Evolutionary conservation across 1,284 basidiomycete species (phyloP).

Genomic region (Melampsora americana): DNA sequence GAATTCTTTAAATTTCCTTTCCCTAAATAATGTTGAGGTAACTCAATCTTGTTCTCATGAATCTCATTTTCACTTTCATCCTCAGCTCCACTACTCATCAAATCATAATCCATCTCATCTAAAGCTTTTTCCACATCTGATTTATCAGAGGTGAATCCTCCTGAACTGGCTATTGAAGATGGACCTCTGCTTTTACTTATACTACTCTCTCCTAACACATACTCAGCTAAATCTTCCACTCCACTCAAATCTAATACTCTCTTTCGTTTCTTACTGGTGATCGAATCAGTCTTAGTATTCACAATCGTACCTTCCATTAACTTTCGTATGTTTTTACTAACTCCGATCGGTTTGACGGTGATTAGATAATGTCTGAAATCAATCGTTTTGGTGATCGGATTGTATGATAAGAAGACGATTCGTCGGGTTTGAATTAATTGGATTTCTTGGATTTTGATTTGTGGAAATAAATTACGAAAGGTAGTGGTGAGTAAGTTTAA

Average conservation of each 20-base stretch:
- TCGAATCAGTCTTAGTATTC: slow-evolving; percentile 55
- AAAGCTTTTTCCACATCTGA: slow-evolving; percentile 49
- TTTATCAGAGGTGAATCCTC: slow-evolving; percentile 55
- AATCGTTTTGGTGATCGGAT: slow-evolving; percentile 76
- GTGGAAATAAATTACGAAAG: slow-evolving; percentile 83
- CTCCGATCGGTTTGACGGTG: slow-evolving; percentile 88
- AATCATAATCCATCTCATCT: slow-evolving; percentile 68
- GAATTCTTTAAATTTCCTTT: slow-evolving; percentile 86
- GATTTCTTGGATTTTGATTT: slow-evolving; percentile 73
- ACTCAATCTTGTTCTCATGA: slow-evolving; percentile 64
- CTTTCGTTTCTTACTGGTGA: slow-evolving; percentile 52
- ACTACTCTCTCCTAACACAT: slow-evolving; percentile 64
- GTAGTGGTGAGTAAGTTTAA: slow-evolving; percentile 66
- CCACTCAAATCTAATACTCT: slow-evolving; percentile 72
- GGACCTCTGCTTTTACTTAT: slow-evolving; percentile 61
- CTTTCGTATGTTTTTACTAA: slow-evolving; percentile 85
- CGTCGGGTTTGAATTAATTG: slow-evolving; percentile 78
- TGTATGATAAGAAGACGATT: slow-evolving; percentile 89
- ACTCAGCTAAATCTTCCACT: slow-evolving; percentile 93
- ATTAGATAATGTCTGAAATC: slow-evolving; percentile 94
- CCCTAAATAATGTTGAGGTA: slow-evolving; percentile 90
- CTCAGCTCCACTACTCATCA: slow-evolving; percentile 60
- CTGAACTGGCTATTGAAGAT: slow-evolving; percentile 57
- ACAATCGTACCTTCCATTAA: slow-evolving; percentile 70
- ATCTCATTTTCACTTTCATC: slow-evolving; percentile 79